Evolutionary conservation across 441 rosid genomes (phyloP), one percentile per base, ranked within the genome.

Genomic region (Gossypium trilobum): DNA sequence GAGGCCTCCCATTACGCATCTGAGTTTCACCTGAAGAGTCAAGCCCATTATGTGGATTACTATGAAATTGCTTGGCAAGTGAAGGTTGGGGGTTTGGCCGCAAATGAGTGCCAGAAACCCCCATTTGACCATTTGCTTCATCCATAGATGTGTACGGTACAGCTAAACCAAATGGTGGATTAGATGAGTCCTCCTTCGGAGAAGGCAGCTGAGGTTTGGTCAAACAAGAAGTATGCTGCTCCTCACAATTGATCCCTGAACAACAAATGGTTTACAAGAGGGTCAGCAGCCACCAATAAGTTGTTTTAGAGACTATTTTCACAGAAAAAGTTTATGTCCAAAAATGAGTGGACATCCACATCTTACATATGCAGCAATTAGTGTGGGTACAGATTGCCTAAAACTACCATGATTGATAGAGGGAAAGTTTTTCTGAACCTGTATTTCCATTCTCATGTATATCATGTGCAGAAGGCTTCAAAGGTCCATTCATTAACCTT

Each of bases 71-170:
- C 84, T 86, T 90, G 73, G 82, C 65, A 52, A 83, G 59, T 27
- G 78, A 52, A 72, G 86, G 72, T 29, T 82, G 75, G 78, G 90
- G 77, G 48, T 82, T 72, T 52, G 84, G 83, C 62, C 78, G 84
- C 74, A 81, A 60, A 71, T 78, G 80, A 78, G 79, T 75, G 78
- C 83, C 87, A 73, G 73, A 74, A 54, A 71, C 83, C 74, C 82
- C 86, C 9, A 73, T 77, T 74, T 84, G 89, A 79, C 91, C 86
- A 80, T 82, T 88, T 68, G 72, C 77, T 74, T 89, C 97, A 50
- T 61, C 84, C 68, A 81, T 77, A 62, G 86, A 77, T 68, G 89
- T 74, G 75, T 73, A 78, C 23, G 90, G 83, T 67, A 72, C 75
- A 71, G 83, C 57, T 70, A 81, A 75, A 56, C 82, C 84, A 83